phyloP scores from a whole-genome alignment of 345 rosid species.

The Moricandia arvensis region DNA sequence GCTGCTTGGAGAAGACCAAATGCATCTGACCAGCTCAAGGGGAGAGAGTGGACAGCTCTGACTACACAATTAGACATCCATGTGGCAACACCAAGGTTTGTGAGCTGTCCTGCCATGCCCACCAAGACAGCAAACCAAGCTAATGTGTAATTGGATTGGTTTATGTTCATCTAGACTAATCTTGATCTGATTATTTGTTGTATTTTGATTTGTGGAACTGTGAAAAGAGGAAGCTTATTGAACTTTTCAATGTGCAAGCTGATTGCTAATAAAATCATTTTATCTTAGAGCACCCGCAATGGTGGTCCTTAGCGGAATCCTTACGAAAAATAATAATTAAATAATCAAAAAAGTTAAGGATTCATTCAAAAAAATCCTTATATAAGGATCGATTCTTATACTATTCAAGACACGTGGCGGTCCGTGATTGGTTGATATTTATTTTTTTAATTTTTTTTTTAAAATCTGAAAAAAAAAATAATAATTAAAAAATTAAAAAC shows the following conservation, averaged over 20 bases:
- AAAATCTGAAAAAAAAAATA: too few species aligned
- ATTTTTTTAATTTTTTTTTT: too few species aligned
- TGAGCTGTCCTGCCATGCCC: background rate
- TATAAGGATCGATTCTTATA: too few species aligned
- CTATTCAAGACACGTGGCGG: too few species aligned
- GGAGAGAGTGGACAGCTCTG: background rate
- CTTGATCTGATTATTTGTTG: background rate
- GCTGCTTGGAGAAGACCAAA: background rate
- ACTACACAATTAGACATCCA: background rate
- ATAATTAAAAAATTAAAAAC: too few species aligned
- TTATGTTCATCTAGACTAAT: conserved; percentile 1
- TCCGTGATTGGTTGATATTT: too few species aligned
- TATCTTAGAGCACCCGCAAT: too few species aligned
- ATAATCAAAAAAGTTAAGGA: too few species aligned
- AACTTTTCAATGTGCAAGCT: background rate
- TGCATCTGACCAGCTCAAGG: background rate
- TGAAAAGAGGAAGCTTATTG: background rate
- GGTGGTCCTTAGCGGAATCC: too few species aligned
- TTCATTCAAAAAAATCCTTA: too few species aligned
- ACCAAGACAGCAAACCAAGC: background rate
- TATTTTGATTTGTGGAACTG: background rate
- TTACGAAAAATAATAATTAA: too few species aligned
- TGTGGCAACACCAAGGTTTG: background rate
- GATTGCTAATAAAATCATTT: background rate
- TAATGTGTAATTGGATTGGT: conserved; percentile 6